phyloP scores from a whole-genome alignment of 768 basidiomycete genomes.

The Multifurca ochricompacta region DNA sequence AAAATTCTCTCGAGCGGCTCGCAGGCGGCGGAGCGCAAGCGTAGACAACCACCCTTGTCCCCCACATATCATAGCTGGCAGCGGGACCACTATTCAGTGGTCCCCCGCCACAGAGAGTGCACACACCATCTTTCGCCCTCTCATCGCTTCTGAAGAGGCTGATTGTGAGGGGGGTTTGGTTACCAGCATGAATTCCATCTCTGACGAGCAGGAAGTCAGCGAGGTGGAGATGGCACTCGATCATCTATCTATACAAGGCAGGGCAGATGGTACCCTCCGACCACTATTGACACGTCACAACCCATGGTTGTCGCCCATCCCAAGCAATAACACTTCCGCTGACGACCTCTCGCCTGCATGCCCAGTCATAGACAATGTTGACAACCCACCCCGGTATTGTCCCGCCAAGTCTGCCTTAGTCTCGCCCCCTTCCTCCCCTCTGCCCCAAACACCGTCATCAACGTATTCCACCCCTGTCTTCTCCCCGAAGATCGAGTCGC shows the following conservation, averaged over 20 bases:
- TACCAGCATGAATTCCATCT: not conserved
- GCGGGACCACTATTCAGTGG: conserved; percentile 13
- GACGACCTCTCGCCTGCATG: conserved; percentile 4
- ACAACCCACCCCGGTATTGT: not conserved
- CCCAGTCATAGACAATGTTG: not conserved
- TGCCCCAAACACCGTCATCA: conserved; percentile 12
- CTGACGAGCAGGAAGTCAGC: not conserved
- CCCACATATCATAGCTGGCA: conserved; percentile 15
- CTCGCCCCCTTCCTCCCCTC: conserved; percentile 13
- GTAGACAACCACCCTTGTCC: conserved; percentile 20
- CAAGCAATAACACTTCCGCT: conserved; percentile 12
- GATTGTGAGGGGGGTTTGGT: not conserved
- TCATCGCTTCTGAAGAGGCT: conserved; percentile 13
- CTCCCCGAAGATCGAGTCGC: conserved; percentile 7
- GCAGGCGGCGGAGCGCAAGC: conserved; percentile 41
- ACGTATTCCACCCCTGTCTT: conserved; percentile 1
- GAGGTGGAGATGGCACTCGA: not conserved
- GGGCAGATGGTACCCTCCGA: conserved; percentile 1
- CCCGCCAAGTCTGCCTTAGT: not conserved
- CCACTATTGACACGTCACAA: conserved; percentile 9
- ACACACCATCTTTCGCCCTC: conserved; percentile 17
- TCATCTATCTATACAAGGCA: not conserved
- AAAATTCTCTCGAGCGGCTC: conserved; percentile 55
- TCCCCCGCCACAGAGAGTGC: conserved; percentile 12
- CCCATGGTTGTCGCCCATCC: conserved; percentile 15